phyloP scores from a whole-genome alignment of 495 filamentous ascomycete species.

The Corynascus novoguineensis region DNA sequence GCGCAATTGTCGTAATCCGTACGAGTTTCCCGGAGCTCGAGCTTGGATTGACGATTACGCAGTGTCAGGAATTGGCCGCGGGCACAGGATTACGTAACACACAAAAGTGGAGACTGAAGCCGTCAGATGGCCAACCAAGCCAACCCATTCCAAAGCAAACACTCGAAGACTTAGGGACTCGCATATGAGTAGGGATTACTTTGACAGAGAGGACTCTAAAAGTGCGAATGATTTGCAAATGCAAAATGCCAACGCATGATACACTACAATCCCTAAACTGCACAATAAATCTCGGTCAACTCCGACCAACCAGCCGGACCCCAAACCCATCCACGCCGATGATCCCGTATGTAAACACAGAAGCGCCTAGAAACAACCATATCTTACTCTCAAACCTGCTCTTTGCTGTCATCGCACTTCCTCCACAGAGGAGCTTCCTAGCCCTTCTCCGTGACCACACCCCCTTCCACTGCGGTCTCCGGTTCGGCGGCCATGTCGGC shows the following conservation, averaged over 20 bases:
- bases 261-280: slow-evolving; percentile 6
- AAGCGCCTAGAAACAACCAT: neutral
- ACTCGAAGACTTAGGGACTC: too few species aligned
- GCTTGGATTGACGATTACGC: neutral
- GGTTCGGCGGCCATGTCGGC: neutral
- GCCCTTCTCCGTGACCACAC: neutral
- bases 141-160: too few species aligned
- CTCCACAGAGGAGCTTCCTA: neutral
- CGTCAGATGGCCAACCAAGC: neutral
- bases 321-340: neutral
- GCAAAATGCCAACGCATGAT: neutral
- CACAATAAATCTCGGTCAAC: neutral
- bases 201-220: too few species aligned
- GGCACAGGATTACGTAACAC: slow-evolving; percentile 1
- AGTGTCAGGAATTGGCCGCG: neutral
- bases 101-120: neutral
- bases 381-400: neutral
- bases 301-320: neutral
- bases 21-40: neutral
- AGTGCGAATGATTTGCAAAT: too few species aligned
- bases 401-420: neutral
- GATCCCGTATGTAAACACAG: neutral
- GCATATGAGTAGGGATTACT: too few species aligned
- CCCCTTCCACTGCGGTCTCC: slow-evolving; percentile 15
- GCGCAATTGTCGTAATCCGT: neutral